A percentile compares a stretch with the other conserved stretches of the same genome.
phyloP scores from a whole-genome alignment of 305 asterid species.

The Fraxinus baroniana region DNA sequence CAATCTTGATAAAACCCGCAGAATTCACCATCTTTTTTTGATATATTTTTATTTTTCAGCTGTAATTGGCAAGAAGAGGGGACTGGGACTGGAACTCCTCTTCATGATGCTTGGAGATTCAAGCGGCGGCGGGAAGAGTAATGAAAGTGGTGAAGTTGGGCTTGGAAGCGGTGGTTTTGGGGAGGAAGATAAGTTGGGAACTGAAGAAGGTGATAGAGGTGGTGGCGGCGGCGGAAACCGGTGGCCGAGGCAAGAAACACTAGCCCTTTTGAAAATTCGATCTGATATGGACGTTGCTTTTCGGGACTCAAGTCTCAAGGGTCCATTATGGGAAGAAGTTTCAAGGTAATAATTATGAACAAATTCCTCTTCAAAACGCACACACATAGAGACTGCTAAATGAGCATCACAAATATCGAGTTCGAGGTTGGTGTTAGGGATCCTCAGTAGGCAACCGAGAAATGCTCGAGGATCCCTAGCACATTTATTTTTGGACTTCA shows the following conservation, averaged over 20 bases:
- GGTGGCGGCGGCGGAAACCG: constrained; percentile 67
- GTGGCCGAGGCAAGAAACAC: constrained; percentile 95
- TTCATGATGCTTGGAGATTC: constrained; percentile 38
- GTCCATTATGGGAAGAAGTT: constrained; percentile 97
- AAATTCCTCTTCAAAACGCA: background rate
- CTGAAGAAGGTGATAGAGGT: constrained; percentile 48
- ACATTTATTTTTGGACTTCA: background rate
- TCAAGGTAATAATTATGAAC: constrained; percentile 55
- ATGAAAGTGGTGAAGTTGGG: background rate
- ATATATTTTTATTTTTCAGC: constrained; percentile 27
- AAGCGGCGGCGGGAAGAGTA: constrained; percentile 16
- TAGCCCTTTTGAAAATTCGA: constrained; percentile 72
- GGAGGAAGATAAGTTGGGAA: constrained; percentile 36
- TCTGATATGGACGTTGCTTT: constrained; percentile 84
- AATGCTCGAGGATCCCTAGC: background rate
- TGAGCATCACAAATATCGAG: background rate
- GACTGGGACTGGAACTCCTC: background rate
- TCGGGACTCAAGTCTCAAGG: constrained; percentile 84
- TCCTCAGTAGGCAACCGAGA: background rate
- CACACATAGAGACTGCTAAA: background rate
- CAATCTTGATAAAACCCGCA: constrained; percentile 39
- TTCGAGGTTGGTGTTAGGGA: background rate
- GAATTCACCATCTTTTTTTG: constrained; percentile 53
- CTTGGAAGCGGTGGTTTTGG: constrained; percentile 27
- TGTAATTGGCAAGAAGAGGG: constrained; percentile 24